phyloP scores from a whole-genome alignment of 2,329 filamentous ascomycete species.

The Trichoderma pleuroti region DNA sequence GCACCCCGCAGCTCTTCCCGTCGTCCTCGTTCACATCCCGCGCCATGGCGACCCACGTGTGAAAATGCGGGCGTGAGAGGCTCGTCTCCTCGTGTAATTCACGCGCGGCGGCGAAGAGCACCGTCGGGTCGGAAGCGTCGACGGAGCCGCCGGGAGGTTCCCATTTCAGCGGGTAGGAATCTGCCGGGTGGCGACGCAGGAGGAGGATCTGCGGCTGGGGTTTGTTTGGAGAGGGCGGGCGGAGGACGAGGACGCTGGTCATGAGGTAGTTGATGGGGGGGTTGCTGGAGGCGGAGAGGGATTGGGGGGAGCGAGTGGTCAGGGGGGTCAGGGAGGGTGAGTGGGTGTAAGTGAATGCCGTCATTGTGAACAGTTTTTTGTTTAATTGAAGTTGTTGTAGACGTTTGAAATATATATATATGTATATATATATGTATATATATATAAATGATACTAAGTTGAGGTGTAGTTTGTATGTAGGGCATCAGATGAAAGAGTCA shows the following conservation, averaged over 20 bases:
- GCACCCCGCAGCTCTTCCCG: constrained; percentile 4
- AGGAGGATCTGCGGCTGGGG: constrained; percentile 1
- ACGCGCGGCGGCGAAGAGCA: constrained; percentile 40
- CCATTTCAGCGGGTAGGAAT: constrained; percentile 24
- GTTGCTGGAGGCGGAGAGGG: not conserved
- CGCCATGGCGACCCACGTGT: constrained; percentile 22
- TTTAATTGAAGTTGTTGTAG: not conserved
- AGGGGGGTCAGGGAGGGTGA: constrained; percentile 17
- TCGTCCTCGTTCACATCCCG: not conserved
- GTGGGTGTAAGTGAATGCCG: constrained; percentile 15
- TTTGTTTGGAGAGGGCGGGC: not conserved
- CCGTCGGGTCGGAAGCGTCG: constrained; percentile 40
- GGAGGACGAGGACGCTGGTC: constrained; percentile 24
- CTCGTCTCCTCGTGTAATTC: constrained; percentile 48
- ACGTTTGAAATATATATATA: no score
- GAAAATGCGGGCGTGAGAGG: constrained; percentile 31
- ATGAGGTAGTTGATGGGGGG: constrained; percentile 24
- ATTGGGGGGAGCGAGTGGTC: constrained; percentile 1
- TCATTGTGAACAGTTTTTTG: not conserved
- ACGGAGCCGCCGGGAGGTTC: constrained; percentile 28
- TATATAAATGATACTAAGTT: no score
- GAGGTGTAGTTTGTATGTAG: not conserved
- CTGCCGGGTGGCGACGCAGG: constrained; percentile 21
- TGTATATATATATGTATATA: no score
- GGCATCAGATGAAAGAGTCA: no score